Conservation (phyloP, 352 stramenopile genomes). For the Globisporangium middletonii region DNA sequence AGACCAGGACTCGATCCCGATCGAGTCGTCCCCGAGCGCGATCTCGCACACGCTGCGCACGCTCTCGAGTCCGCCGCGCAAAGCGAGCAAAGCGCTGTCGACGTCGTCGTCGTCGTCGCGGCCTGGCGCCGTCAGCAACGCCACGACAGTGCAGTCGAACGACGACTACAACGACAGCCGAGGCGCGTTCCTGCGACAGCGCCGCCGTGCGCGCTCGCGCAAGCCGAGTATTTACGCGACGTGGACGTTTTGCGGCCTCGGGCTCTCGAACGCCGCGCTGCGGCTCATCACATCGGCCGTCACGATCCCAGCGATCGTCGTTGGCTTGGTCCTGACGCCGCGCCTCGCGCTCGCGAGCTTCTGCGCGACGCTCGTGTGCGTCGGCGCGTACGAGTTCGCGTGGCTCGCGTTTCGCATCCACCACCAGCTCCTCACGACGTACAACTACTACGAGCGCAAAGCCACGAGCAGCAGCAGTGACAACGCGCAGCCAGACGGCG, state of each 20-base stretch:
- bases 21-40: slow-evolving; percentile 8
- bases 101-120: slow-evolving; percentile 7
- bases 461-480: background rate
- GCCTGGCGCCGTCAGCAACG: slow-evolving; percentile 22
- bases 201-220: slow-evolving; percentile 18
- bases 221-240: slow-evolving; percentile 35
- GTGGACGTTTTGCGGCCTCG: slow-evolving; percentile 31
- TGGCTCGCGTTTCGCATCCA: slow-evolving; percentile 53
- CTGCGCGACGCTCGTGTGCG: slow-evolving; percentile 21
- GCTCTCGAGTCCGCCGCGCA: slow-evolving; percentile 15
- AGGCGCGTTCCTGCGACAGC: slow-evolving; percentile 15
- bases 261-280: slow-evolving; percentile 32
- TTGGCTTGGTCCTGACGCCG: slow-evolving; percentile 29
- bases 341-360: slow-evolving; percentile 22
- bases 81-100: background rate
- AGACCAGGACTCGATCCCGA: slow-evolving; percentile 19
- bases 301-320: slow-evolving; percentile 23
- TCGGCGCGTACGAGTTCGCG: slow-evolving; percentile 47
- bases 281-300: slow-evolving; percentile 23
- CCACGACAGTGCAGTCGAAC: slow-evolving; percentile 15
- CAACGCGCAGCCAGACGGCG: slow-evolving; percentile 11
- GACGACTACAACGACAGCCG: slow-evolving; percentile 15
- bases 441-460: slow-evolving; percentile 34
- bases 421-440: slow-evolving; percentile 31
- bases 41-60: slow-evolving; percentile 16